Conservation (phyloP, 192 early-diverging fungal species). For the Spizellomyces punctatus region DNA sequence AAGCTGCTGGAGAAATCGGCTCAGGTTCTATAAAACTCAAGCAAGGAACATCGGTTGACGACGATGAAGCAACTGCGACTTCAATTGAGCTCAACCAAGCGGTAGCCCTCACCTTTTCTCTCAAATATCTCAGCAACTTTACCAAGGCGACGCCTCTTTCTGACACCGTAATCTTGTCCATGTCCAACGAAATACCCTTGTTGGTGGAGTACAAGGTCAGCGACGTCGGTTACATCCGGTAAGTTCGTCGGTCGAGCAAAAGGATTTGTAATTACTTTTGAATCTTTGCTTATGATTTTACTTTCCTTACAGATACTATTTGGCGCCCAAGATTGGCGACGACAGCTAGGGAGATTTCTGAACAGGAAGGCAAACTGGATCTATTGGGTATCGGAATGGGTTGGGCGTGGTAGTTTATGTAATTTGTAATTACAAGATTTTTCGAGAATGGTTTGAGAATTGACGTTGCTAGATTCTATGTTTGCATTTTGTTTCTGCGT, state of each 20-base stretch:
- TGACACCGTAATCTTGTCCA: conserved; percentile 71
- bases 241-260: not conserved
- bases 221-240: conserved; percentile 88
- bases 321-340: conserved; percentile 80
- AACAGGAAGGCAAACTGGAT: too few relatives aligned
- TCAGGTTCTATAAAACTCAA: conserved; percentile 82
- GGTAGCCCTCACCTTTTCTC: conserved; percentile 82
- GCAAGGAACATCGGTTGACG: conserved; percentile 71
- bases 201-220: conserved; percentile 93
- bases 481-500: too few relatives aligned
- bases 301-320: conserved; percentile 64
- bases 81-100: conserved; percentile 81
- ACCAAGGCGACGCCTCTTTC: conserved; percentile 91
- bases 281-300: not conserved
- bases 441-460: too few relatives aligned
- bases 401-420: too few relatives aligned
- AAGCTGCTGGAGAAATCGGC: conserved; percentile 83
- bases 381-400: too few relatives aligned
- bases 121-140: conserved; percentile 95
- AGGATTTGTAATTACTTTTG: not conserved
- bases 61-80: conserved; percentile 52
- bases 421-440: too few relatives aligned
- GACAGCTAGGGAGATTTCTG: conserved; percentile 29
- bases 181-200: conserved; percentile 87
- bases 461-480: too few relatives aligned